Evolutionary conservation across 805 yeast species (phyloP), one percentile per base, ranked within the genome.

Genomic region (Kluyveromyces siamensis): DNA sequence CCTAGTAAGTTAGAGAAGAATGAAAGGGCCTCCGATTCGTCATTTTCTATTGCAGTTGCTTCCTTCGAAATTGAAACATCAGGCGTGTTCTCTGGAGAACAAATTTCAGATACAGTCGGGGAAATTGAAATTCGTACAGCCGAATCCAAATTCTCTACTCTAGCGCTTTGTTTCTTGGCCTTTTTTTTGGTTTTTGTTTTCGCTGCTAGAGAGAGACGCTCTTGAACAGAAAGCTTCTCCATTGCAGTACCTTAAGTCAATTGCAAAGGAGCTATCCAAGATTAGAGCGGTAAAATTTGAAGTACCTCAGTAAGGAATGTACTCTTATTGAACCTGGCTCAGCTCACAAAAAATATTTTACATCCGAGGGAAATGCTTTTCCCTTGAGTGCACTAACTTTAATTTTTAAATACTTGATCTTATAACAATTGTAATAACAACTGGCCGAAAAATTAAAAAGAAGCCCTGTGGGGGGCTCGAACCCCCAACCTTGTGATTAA

Each of bases 141-240:
- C 2, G 16, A 10, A n/a, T 44, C 47, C 16, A 45, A 42, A 16
- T 46, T 36, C 14, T 49, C 47, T n/a, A 45, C 44, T 16, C 53
- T 27, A n/a, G 62, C 44, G 10, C 61, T 54, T 2, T 49, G 52
- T 51, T 57, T 63, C 48, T 53, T 59, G 48, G 52, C 58, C 58
- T 44, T 62, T 50, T 55, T 65, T 51, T 57, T 59, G 43, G 61
- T 58, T 37, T 68, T 68, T 40, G 66, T 58, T 52, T 77, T 73
- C 7, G 96, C 88, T 1, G 96, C 96, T 52, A 81, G 66, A 1
- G 93, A 95, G 46, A 90, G 72, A 52, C 97, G 73, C 58, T 90
- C 96, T 58, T 87, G 95, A 55, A 91, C 71, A 0, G 96, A 81
- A 17, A 87, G 68, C 52, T 90, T 72, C 62, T 83, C 84, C 54